Conservation (phyloP, 495 filamentous ascomycete species). For the Hypoxylon perforatum region DNA sequence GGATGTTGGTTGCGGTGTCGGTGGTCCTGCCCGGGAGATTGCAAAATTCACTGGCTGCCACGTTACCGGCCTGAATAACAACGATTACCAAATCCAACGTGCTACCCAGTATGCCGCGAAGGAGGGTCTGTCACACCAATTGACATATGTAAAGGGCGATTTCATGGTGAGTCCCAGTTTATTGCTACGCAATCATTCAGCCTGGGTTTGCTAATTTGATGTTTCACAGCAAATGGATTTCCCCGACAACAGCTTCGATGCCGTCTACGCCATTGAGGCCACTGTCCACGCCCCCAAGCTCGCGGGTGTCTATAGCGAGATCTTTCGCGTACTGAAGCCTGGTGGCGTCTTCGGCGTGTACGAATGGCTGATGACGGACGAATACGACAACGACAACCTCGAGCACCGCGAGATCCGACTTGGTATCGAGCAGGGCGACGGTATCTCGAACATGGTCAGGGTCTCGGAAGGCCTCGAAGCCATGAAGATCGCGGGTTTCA, state of each 20-base stretch:
- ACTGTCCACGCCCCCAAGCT: slow-evolving; percentile 95
- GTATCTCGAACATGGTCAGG: slow-evolving; percentile 98
- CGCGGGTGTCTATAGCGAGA: slow-evolving; percentile 94
- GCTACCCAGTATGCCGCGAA: slow-evolving; percentile 85
- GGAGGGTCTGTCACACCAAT: slow-evolving; percentile 82
- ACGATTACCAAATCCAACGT: slow-evolving; percentile 98
- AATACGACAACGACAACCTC: slow-evolving; percentile 89
- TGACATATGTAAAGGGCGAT: slow-evolving; percentile 93
- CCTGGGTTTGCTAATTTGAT: slow-evolving; percentile 1
- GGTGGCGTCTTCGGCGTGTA: slow-evolving; percentile 97
- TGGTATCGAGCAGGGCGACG: slow-evolving; percentile 95
- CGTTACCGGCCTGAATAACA: slow-evolving; percentile 96
- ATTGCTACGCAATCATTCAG: neutral
- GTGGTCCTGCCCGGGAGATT: slow-evolving; percentile 97
- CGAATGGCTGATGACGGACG: slow-evolving; percentile 99
- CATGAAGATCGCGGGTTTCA: slow-evolving; percentile 90
- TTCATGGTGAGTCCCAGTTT: slow-evolving; percentile 77
- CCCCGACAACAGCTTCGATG: slow-evolving; percentile 89
- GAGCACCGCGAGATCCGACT: slow-evolving; percentile 91
- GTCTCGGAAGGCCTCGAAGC: slow-evolving; percentile 84
- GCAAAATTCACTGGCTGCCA: slow-evolving; percentile 93
- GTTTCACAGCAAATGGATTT: slow-evolving; percentile 91
- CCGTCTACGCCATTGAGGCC: slow-evolving; percentile 97
- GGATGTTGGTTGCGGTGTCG: slow-evolving; percentile 97
- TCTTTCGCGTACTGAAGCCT: slow-evolving; percentile 95